Evolutionary conservation across 441 rosid species (phyloP).

Genomic region (Biscutella auriculata): DNA sequence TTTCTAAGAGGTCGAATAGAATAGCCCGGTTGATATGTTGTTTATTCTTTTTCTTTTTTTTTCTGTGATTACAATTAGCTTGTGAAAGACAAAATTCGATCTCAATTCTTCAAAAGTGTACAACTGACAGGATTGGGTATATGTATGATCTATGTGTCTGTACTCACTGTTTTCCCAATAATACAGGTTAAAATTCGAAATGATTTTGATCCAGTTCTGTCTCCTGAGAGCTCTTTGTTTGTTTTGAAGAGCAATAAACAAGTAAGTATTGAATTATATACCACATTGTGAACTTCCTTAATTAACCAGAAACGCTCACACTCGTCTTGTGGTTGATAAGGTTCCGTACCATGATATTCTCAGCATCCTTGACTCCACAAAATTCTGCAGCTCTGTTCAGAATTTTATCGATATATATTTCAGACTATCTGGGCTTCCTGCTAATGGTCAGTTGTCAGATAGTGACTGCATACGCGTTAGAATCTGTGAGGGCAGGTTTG

Average conservation of each 20-base stretch:
- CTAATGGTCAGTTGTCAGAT: constrained; percentile 76
- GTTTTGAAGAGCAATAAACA: constrained; percentile 89
- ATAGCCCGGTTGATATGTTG: no score
- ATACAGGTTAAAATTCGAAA: constrained; percentile 93
- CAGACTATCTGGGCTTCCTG: constrained; percentile 77
- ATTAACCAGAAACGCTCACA: constrained; percentile 19
- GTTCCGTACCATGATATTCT: constrained; percentile 79
- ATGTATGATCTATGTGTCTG: neutral
- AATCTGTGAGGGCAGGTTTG: constrained; percentile 98
- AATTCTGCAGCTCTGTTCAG: constrained; percentile 86
- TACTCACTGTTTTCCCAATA: constrained; percentile 2
- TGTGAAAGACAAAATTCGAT: neutral
- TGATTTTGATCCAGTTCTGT: constrained; percentile 99
- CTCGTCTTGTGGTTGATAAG: constrained; percentile 29
- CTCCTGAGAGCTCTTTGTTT: constrained; percentile 98
- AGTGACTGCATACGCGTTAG: constrained; percentile 93
- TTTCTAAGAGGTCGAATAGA: no score
- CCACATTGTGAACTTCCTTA: neutral
- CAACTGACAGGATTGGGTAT: neutral
- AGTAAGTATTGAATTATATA: constrained; percentile 32
- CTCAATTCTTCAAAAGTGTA: neutral
- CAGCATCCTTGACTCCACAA: constrained; percentile 70
- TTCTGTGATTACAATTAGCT: neutral
- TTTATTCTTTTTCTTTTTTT: neutral
- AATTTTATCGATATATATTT: constrained; percentile 86